phyloP scores from a whole-genome alignment of 257 asterid genomes.

The Salvia rosmarinus region DNA sequence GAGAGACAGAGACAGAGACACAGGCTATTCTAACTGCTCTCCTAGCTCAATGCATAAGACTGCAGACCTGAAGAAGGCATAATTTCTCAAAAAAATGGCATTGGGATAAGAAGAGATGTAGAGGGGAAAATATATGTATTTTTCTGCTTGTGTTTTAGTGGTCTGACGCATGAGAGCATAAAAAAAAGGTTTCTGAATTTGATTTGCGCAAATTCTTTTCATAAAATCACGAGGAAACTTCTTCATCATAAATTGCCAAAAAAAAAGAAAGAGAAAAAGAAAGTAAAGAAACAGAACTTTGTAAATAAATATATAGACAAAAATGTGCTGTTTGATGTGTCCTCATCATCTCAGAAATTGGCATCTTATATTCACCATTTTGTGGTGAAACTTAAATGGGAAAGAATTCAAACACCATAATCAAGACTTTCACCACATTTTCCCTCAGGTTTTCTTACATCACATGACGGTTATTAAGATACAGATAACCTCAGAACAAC shows the following conservation, averaged over 20 bases:
- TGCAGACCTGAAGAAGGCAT: not conserved
- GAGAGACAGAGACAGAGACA: not conserved
- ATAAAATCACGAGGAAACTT: slow-evolving; percentile 18
- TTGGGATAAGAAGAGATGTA: not conserved
- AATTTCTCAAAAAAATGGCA: not conserved
- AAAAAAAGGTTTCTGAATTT: not conserved
- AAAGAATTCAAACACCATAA: not conserved
- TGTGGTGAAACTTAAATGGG: not conserved
- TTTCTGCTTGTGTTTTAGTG: slow-evolving; percentile 17
- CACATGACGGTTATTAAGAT: not conserved
- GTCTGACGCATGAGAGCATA: not conserved
- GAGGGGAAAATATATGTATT: not conserved
- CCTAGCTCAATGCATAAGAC: not conserved
- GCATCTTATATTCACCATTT: slow-evolving; percentile 33
- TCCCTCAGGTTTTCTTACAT: not conserved
- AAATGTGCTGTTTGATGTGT: slow-evolving; percentile 34
- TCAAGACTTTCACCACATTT: not conserved
- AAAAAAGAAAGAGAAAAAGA: too few species aligned
- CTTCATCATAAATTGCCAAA: slow-evolving; percentile 5
- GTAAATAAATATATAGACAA: slow-evolving; percentile 21
- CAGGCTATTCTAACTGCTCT: slow-evolving; percentile 16
- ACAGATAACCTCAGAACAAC: not conserved
- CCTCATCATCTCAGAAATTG: slow-evolving; percentile 35
- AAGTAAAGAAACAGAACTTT: not conserved
- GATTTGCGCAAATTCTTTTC: not conserved